Percentiles rank a stretch among this genome's conserved stretches.
Evolutionary conservation across 139 green algal species (phyloP).

Genomic region (Limnomonas spitsbergensis): DNA sequence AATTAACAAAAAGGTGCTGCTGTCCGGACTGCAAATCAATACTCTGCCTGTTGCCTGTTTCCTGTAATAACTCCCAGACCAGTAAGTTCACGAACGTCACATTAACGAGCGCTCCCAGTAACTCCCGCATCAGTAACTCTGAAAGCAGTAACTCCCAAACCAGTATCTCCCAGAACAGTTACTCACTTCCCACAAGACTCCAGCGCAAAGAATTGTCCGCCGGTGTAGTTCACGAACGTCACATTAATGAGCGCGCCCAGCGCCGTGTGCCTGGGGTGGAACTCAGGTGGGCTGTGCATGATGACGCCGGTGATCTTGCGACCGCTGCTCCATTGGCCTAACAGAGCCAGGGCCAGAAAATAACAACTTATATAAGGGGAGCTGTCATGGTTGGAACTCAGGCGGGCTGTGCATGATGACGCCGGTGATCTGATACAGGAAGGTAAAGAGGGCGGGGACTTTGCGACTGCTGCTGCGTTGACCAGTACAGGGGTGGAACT

Average conservation of each 20-base stretch:
- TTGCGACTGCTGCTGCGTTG: slow-evolving; percentile 26
- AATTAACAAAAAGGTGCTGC: neutral
- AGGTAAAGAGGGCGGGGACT: too few species aligned
- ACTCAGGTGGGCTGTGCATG: slow-evolving; percentile 29
- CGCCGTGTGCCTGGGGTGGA: slow-evolving; percentile 26
- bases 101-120: slow-evolving; percentile 40
- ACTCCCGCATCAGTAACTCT: too few species aligned
- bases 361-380: neutral
- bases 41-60: too few species aligned
- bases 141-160: too few species aligned
- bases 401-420: slow-evolving; percentile 42
- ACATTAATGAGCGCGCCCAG: slow-evolving; percentile 46
- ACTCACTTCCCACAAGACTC: slow-evolving; percentile 32
- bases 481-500: slow-evolving; percentile 2
- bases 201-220: slow-evolving; percentile 32
- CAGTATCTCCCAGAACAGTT: too few species aligned
- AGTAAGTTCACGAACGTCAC: slow-evolving; percentile 43
- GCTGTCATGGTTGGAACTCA: slow-evolving; percentile 14
- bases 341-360: too few species aligned
- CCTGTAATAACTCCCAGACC: slow-evolving; percentile 24
- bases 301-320: slow-evolving; percentile 42
- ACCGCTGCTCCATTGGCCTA: slow-evolving; percentile 23
- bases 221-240: slow-evolving; percentile 37
- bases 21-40: slow-evolving; percentile 39
- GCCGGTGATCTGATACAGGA: slow-evolving; percentile 31